Base-by-base conservation (phyloP, 306 rosid genomes). In the Castanopsis chinensis region DNA sequence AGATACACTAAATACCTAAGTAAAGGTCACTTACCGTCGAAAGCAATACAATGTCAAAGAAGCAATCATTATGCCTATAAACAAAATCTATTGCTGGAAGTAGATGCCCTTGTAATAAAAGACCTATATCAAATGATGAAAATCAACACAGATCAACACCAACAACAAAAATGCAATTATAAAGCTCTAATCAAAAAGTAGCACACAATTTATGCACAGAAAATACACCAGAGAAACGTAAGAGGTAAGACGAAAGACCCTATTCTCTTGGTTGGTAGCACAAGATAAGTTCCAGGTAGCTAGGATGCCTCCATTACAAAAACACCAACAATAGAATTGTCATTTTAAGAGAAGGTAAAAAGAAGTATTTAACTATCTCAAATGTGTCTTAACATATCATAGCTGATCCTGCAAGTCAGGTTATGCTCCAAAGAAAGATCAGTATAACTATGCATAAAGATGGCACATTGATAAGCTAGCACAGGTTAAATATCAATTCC, bases 1-100 rank as follows among this genome's bases (percentile, higher is more conserved):
- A 61, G 30, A 37, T 37, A 37, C 11, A 37, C 45, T 37, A 37
- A 10, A 7, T 37, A 8, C 45, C 11, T 8, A 61, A 70, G 41
- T 28, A 73, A 69, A 71, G 64, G 60, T 63, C 74, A 79, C 97
- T 91, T 84, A 95, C 99, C 21, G 98, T 91, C 3, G 98, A 92
- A 77, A 95, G 98, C 86, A 91, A 86, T 59, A 83, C 89, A 54
- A 95, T 72, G 87, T 93, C 99, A 63, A 86, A 72, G 89, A 95
- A 90, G 85, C 97, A 93, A 82, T 90, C 99, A 80, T 84, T 87
- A 81, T 93, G 93, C 75, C 79, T 89, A 85, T 81, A 79, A 75
- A 91, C 93, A 83, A 95, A 95, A 59, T 93, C 93, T 60, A 90
- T 69, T 18, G 98, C 98, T 49, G 86, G 85, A 77, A 89, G 68